These are phyloP conservation scores for Wickerhamiella pararugosa DNA, from an alignment of 1,139 yeast species.

Conservation along the genomic window DNA sequence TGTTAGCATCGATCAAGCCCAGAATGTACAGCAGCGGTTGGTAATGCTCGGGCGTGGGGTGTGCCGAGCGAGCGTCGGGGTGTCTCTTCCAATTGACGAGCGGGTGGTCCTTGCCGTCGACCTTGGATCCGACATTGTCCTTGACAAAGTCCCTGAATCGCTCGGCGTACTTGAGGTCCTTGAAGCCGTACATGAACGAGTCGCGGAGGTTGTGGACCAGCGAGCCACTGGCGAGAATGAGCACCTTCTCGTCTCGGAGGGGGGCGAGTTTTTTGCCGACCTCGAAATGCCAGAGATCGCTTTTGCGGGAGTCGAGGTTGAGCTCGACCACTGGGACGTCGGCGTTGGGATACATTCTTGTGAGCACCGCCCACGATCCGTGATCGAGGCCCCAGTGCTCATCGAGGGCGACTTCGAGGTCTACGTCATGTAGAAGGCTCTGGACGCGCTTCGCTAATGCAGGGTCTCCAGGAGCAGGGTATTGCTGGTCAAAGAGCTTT, in stretches of 20 bases:
- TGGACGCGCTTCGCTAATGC: slow-evolving; percentile 12
- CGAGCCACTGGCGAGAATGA: slow-evolving; percentile 13
- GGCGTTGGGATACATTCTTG: slow-evolving; percentile 15
- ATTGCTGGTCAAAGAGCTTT: slow-evolving; percentile 11
- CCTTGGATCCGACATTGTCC: slow-evolving; percentile 7
- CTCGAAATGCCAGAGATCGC: slow-evolving; percentile 11
- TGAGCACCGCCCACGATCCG: slow-evolving; percentile 15
- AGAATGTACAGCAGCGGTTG: slow-evolving; percentile 13
- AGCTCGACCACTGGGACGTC: slow-evolving; percentile 15
- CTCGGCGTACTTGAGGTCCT: slow-evolving; percentile 8
- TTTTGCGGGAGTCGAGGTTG: slow-evolving; percentile 10
- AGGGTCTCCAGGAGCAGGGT: slow-evolving; percentile 15
- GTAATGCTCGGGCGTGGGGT: slow-evolving; percentile 14
- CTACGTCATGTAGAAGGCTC: slow-evolving; percentile 6
- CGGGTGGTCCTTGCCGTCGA: slow-evolving; percentile 10
- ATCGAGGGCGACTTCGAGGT: slow-evolving; percentile 5
- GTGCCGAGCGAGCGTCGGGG: slow-evolving; percentile 9
- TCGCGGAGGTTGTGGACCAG: slow-evolving; percentile 13
- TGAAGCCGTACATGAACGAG: not conserved
- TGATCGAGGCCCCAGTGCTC: slow-evolving; percentile 16
- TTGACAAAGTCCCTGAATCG: slow-evolving; percentile 8
- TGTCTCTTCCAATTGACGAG: slow-evolving; percentile 13
- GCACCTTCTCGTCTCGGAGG: slow-evolving; percentile 15
- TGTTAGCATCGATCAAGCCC: slow-evolving; percentile 8
- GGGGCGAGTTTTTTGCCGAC: slow-evolving; percentile 12